Conservation (phyloP, 2,329 filamentous ascomycete genomes). For the Thelonectria rubi region DNA sequence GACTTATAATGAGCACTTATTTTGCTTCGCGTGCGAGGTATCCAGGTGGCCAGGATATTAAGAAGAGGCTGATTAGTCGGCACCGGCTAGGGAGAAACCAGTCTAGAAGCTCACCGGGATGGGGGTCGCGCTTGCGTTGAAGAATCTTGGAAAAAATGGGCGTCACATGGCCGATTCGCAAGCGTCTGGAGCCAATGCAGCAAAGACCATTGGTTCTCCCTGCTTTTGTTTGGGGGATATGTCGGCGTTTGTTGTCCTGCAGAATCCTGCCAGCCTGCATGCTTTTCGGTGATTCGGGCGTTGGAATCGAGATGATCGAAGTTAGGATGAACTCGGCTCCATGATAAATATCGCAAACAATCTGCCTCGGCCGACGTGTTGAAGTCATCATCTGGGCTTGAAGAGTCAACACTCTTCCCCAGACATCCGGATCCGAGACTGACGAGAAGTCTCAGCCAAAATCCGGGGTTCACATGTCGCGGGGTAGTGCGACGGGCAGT, state of each 20-base stretch:
- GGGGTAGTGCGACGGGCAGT: not conserved
- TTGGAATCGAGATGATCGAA: not conserved
- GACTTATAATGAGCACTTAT: not conserved
- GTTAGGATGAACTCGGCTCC: not conserved
- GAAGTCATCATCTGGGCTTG: not conserved
- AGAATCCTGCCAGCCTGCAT: not conserved
- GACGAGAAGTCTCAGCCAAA: not conserved
- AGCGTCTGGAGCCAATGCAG: not conserved
- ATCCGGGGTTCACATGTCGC: not conserved
- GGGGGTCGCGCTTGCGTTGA: too few relatives aligned
- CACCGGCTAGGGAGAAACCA: conserved; percentile 10
- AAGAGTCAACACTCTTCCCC: not conserved
- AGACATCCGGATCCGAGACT: too few relatives aligned
- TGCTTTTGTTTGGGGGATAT: conserved; percentile 6
- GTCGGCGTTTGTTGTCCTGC: conserved; percentile 16
- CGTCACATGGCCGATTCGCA: conserved; percentile 17
- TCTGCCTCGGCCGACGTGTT: not conserved
- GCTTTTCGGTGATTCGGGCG: conserved; percentile 13
- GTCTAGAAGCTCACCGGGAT: conserved; percentile 1
- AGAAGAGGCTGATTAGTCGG: conserved; percentile 5
- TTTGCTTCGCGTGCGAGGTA: not conserved
- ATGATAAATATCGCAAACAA: not conserved
- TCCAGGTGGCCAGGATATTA: not conserved
- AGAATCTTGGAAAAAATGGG: not conserved
- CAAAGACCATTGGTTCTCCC: conserved; percentile 13